A percentile compares a stretch with the other conserved stretches of the same genome.
These are phyloP conservation scores for Globisporangium heterothallicum DNA, from an alignment of 352 stramenopile genomes.

Conservation along the genomic window DNA sequence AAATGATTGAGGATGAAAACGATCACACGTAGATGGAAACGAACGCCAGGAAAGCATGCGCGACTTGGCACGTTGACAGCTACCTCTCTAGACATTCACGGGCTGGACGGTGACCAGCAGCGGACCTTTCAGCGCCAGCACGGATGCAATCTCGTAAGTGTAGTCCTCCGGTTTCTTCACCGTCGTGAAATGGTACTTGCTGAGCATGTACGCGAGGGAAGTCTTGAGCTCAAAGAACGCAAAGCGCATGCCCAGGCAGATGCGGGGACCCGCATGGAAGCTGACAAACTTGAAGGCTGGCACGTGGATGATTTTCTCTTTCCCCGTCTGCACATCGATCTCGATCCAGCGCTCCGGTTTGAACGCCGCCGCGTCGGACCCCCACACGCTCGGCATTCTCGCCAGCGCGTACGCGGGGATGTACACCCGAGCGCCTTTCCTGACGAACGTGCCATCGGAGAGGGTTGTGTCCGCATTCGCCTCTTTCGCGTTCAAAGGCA, in stretches of 20 bases:
- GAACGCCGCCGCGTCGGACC: conserved; percentile 29
- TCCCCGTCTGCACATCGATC: conserved; percentile 3
- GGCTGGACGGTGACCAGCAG: neutral
- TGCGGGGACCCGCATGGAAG: conserved; percentile 38
- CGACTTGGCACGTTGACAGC: no score
- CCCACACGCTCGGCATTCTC: conserved; percentile 31
- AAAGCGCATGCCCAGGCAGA: conserved; percentile 31
- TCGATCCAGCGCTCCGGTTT: conserved; percentile 47
- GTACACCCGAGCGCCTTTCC: conserved; percentile 24
- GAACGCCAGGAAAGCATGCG: no score
- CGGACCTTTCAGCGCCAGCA: conserved; percentile 9
- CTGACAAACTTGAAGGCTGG: conserved; percentile 34
- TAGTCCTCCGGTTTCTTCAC: conserved; percentile 6
- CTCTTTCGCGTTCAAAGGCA: conserved; percentile 26
- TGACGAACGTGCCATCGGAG: conserved; percentile 41
- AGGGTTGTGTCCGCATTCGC: conserved; percentile 26
- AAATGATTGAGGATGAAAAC: no score
- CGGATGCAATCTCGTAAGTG: conserved; percentile 10
- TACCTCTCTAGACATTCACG: no score
- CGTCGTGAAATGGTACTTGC: conserved; percentile 16
- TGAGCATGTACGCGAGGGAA: conserved; percentile 15
- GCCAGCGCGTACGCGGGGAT: conserved; percentile 46
- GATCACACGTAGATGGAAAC: no score
- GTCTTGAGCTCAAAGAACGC: conserved; percentile 36
- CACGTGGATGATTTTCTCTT: conserved; percentile 10